phyloP scores from a whole-genome alignment of 768 basidiomycete species.

The Suillus occidentalis region DNA sequence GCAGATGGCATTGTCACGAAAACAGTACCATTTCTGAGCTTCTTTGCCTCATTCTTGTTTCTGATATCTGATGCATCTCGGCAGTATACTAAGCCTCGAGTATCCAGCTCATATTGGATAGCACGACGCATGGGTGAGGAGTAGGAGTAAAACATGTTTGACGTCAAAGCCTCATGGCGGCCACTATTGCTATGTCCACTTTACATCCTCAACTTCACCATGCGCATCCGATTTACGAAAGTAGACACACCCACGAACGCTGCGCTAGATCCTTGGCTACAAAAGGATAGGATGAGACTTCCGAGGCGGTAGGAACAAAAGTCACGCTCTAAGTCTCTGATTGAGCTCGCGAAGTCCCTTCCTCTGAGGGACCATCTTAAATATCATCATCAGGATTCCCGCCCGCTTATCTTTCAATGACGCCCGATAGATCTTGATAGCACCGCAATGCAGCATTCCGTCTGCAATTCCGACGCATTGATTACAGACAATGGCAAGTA shows the following conservation, averaged over 20 bases:
- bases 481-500: too few species aligned
- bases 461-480: slow-evolving; percentile 56
- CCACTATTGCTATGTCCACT: slow-evolving; percentile 5
- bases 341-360: too few species aligned
- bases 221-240: not conserved
- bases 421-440: slow-evolving; percentile 41
- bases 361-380: slow-evolving; percentile 35
- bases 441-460: slow-evolving; percentile 60
- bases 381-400: slow-evolving; percentile 6
- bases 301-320: not conserved
- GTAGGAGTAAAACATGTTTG: not conserved
- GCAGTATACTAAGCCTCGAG: not conserved
- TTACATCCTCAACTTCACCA: slow-evolving; percentile 7
- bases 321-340: not conserved
- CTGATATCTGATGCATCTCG: not conserved
- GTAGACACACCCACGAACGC: not conserved
- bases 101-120: not conserved
- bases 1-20: not conserved
- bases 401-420: slow-evolving; percentile 28
- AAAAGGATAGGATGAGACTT: not conserved
- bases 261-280: not conserved
- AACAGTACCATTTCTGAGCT: slow-evolving; percentile 19
- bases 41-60: not conserved
- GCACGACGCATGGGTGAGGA: not conserved
- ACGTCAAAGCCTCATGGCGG: not conserved